phyloP scores from a whole-genome alignment of 148 eudicot species.

The Rhododendron mucronatum region DNA sequence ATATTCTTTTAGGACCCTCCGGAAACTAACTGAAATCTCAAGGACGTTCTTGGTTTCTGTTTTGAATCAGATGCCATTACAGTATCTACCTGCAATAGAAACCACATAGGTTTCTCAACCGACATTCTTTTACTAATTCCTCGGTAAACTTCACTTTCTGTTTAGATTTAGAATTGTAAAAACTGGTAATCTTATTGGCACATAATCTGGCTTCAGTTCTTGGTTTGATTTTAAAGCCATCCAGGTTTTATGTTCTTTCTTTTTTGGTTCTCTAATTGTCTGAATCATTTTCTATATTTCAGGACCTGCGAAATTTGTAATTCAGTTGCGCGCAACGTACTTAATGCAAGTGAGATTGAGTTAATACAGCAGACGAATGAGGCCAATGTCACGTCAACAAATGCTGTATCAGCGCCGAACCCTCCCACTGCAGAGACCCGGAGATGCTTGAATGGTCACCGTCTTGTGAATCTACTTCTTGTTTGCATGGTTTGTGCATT shows the following conservation, averaged over 20 bases:
- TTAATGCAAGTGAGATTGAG: slow-evolving; percentile 26
- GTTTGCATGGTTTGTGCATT: slow-evolving; percentile 48
- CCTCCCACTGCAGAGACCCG: slow-evolving; percentile 21
- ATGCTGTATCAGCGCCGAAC: slow-evolving; percentile 10
- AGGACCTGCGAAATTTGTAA: slow-evolving; percentile 55
- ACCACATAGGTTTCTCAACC: background rate
- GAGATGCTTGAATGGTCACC: slow-evolving; percentile 48
- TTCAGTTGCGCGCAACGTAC: slow-evolving; percentile 36
- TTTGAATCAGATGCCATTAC: too few species aligned
- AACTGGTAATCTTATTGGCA: background rate
- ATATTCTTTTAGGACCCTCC: too few species aligned
- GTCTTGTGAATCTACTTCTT: slow-evolving; percentile 42
- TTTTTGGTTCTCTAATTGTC: background rate
- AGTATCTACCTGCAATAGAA: too few species aligned
- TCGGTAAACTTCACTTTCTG: background rate
- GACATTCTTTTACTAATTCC: background rate
- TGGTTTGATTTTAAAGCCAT: background rate
- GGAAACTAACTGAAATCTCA: too few species aligned
- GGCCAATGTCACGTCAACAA: slow-evolving; percentile 5
- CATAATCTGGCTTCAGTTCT: background rate
- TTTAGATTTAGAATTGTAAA: background rate
- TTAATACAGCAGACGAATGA: slow-evolving; percentile 22
- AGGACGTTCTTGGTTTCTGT: too few species aligned
- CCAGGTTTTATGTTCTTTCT: background rate
- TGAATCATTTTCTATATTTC: background rate